These are phyloP conservation scores for Magnaporthiopsis incrustans DNA, from an alignment of 2,329 filamentous ascomycete species.

Conservation along the genomic window DNA sequence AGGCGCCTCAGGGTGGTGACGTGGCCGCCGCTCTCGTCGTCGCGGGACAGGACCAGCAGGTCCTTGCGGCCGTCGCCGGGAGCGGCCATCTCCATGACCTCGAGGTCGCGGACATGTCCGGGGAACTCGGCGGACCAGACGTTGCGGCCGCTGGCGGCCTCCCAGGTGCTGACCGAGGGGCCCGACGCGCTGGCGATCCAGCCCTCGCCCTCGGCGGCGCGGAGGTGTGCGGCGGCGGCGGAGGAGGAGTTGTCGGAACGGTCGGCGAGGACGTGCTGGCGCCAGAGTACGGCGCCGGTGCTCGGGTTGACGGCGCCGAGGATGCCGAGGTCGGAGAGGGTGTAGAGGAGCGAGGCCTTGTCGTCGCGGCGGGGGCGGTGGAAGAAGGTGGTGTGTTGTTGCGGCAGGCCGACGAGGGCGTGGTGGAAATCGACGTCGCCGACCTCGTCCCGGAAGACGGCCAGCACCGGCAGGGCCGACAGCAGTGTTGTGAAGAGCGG, in stretches of 20 bases:
- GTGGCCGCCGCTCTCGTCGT: slow-evolving; percentile 36
- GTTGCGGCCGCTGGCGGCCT: slow-evolving; percentile 70
- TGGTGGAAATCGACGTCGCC: slow-evolving; percentile 90
- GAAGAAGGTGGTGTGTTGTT: slow-evolving; percentile 84
- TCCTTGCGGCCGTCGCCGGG: slow-evolving; percentile 52
- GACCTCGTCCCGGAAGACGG: slow-evolving; percentile 79
- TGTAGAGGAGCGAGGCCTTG: slow-evolving; percentile 84
- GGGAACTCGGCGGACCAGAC: slow-evolving; percentile 62
- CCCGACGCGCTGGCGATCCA: slow-evolving; percentile 69
- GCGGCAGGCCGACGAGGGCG: slow-evolving; percentile 76
- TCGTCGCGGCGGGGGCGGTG: slow-evolving; percentile 75
- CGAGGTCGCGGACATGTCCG: slow-evolving; percentile 58
- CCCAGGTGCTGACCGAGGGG: slow-evolving; percentile 68
- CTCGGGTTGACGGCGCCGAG: slow-evolving; percentile 85
- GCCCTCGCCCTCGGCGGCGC: slow-evolving; percentile 71
- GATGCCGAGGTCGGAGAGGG: slow-evolving; percentile 66
- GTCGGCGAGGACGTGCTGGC: slow-evolving; percentile 60
- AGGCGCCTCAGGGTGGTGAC: slow-evolving; percentile 59
- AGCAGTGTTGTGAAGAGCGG: slow-evolving; percentile 11
- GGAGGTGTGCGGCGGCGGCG: slow-evolving; percentile 43
- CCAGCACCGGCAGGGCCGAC: slow-evolving; percentile 41
- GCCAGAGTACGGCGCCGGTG: slow-evolving; percentile 78
- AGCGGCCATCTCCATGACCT: slow-evolving; percentile 66
- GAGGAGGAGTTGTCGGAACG: slow-evolving; percentile 11
- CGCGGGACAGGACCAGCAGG: slow-evolving; percentile 58